Percentiles rank a stretch among this genome's conserved stretches.
Evolutionary conservation across 441 rosid genomes (phyloP).

Genomic region (Biscutella auriculata): DNA sequence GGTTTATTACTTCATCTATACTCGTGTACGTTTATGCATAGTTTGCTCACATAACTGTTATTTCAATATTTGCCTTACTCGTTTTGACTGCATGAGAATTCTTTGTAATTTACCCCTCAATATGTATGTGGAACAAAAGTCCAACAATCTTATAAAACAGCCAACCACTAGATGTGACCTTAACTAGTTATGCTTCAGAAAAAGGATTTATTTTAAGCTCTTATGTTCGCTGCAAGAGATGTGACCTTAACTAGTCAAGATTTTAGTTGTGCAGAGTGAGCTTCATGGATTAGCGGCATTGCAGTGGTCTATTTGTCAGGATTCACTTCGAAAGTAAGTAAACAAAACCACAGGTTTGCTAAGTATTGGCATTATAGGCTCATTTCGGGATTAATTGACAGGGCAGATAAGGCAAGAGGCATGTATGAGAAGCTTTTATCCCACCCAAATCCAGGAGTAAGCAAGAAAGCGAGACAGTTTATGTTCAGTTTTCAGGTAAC

Average conservation of each 20-base stretch:
- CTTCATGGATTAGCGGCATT: constrained; percentile 88
- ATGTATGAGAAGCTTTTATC: constrained; percentile 78
- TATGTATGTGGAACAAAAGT: neutral
- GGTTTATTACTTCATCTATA: neutral
- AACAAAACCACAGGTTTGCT: too few species aligned
- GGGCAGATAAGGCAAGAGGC: constrained; percentile 47
- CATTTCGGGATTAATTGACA: constrained; percentile 21
- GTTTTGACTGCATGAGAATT: neutral
- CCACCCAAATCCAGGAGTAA: constrained; percentile 52
- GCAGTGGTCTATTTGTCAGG: constrained; percentile 90
- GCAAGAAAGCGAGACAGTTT: constrained; percentile 64
- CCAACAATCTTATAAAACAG: neutral
- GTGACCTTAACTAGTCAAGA: constrained; percentile 12
- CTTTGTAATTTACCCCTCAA: neutral
- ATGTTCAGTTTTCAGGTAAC: constrained; percentile 77
- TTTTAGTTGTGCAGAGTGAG: constrained; percentile 59
- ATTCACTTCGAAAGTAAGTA: constrained; percentile 52
- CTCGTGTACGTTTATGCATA: neutral
- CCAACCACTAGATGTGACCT: too few species aligned
- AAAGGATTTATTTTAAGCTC: neutral
- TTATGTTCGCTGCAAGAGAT: neutral
- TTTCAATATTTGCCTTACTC: neutral
- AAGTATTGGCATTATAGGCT: constrained; percentile 1
- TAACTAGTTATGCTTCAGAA: too few species aligned
- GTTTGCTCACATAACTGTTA: neutral